phyloP scores from a whole-genome alignment of 768 basidiomycete genomes.

The Panus rudis region DNA sequence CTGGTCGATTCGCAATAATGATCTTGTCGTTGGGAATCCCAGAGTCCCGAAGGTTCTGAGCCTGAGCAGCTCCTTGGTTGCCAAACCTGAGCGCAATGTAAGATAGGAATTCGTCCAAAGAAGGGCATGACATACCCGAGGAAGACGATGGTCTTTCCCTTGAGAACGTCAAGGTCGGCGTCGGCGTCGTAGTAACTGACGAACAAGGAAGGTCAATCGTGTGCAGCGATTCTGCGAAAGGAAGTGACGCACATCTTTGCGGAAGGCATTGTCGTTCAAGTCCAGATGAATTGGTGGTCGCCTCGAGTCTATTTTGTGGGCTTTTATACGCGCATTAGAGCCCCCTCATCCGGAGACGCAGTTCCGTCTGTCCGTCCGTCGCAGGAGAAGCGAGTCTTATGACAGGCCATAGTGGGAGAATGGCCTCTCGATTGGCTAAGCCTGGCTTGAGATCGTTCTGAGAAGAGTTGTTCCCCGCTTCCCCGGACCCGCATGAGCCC shows the following conservation, averaged over 20 bases:
- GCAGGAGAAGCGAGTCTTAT: no score
- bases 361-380: no score
- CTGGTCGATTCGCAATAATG: slow-evolving; percentile 49
- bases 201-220: not conserved
- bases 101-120: not conserved
- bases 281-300: not conserved
- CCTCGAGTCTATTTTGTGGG: no score
- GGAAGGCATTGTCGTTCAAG: slow-evolving; percentile 16
- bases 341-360: no score
- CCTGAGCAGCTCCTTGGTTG: slow-evolving; percentile 61
- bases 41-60: slow-evolving; percentile 57
- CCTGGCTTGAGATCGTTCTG: no score
- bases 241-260: slow-evolving; percentile 46
- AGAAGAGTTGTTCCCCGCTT: no score
- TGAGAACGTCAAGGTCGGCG: slow-evolving; percentile 42
- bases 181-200: slow-evolving; percentile 54
- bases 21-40: slow-evolving; percentile 58
- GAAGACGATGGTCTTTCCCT: slow-evolving; percentile 50
- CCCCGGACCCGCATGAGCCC: no score
- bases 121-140: slow-evolving; percentile 36
- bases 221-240: not conserved
- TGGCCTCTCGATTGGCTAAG: no score
- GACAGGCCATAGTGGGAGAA: no score
- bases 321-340: no score
- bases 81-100: slow-evolving; percentile 37